These are phyloP conservation scores for Ogataea hybrid DNA, from an alignment of 1,139 yeast genomes.

Conservation along the genomic window DNA sequence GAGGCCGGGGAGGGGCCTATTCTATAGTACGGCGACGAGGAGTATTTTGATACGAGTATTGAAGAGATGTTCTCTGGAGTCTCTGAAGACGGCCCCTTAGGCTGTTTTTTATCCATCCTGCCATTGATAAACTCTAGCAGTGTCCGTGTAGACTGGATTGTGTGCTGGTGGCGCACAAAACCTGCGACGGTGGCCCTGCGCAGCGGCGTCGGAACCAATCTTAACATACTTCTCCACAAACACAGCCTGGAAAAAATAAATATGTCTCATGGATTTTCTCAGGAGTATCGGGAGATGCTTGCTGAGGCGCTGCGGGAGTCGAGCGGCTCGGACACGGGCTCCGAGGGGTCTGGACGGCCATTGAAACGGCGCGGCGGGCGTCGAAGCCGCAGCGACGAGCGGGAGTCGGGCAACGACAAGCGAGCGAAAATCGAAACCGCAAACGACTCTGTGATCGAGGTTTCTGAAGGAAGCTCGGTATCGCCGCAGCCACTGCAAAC, in stretches of 20 bases:
- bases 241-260: slow-evolving; percentile 7
- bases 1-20: background rate
- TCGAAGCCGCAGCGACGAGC: too few species aligned
- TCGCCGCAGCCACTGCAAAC: background rate
- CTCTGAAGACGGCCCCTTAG: background rate
- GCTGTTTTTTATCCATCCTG: too few species aligned
- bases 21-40: slow-evolving; percentile 2
- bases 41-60: slow-evolving; percentile 3
- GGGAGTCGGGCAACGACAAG: background rate
- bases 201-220: background rate
- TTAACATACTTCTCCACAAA: slow-evolving; percentile 6
- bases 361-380: background rate
- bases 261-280: slow-evolving; percentile 12
- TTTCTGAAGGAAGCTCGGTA: background rate
- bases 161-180: background rate
- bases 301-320: slow-evolving; percentile 11
- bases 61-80: background rate
- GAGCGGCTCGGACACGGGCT: slow-evolving; percentile 6
- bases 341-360: background rate
- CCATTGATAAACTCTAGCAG: background rate
- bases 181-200: background rate
- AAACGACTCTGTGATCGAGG: background rate
- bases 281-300: slow-evolving; percentile 14
- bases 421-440: background rate
- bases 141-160: background rate